These are phyloP conservation scores for Aspergillus ostianus DNA, from an alignment of 495 filamentous ascomycete genomes.

Conservation along the genomic window DNA sequence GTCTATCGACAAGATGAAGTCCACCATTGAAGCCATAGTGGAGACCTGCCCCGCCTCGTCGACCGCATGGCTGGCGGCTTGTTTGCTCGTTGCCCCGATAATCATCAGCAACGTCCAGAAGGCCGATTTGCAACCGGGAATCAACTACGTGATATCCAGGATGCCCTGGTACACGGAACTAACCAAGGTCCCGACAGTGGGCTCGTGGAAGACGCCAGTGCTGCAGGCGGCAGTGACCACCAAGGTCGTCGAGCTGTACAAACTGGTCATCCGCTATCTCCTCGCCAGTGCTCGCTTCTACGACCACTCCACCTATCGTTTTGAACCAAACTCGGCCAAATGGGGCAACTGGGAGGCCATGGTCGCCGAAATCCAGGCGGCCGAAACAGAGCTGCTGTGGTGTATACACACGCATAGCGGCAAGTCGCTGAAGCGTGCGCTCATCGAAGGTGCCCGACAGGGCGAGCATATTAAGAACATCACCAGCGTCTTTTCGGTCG, in stretches of 20 bases:
- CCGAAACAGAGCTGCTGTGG: background rate
- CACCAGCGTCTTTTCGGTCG: background rate
- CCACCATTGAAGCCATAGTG: background rate
- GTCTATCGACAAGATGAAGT: conserved; percentile 6
- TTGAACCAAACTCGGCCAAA: conserved; percentile 1
- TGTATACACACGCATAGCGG: background rate
- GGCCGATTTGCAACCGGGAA: background rate
- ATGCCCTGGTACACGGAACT: conserved; percentile 4
- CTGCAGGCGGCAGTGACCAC: background rate
- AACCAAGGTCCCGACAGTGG: background rate
- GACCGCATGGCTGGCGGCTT: conserved; percentile 3
- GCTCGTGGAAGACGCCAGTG: background rate
- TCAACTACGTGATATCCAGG: conserved; percentile 5
- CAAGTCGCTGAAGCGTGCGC: background rate
- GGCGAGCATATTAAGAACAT: background rate
- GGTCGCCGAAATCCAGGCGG: background rate
- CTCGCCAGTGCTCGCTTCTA: background rate
- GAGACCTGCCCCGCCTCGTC: conserved; percentile 1
- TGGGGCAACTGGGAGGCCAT: conserved; percentile 10
- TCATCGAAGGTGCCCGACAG: background rate
- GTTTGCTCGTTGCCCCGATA: conserved; percentile 2
- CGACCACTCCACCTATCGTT: background rate
- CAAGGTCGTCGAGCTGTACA: conserved; percentile 1
- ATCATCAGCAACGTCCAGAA: background rate
- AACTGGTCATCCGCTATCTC: conserved; percentile 1